phyloP scores from a whole-genome alignment of 768 basidiomycete genomes.

The Mycena maculata region DNA sequence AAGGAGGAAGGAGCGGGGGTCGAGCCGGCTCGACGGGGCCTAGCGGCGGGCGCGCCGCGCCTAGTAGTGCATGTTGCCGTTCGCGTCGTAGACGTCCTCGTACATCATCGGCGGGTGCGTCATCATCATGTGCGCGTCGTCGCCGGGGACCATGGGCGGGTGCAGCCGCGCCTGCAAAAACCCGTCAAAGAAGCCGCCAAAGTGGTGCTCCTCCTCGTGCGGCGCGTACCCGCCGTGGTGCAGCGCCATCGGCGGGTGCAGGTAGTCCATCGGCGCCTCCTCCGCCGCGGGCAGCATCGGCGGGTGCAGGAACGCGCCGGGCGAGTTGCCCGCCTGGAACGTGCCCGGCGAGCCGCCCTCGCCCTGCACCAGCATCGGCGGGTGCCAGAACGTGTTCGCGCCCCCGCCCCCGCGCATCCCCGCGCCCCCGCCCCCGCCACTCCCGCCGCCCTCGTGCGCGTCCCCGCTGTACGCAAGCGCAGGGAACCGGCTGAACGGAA shows the following conservation, averaged over 20 bases:
- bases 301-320: conserved; percentile 68
- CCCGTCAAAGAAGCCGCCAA: conserved; percentile 53
- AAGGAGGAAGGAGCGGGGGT: neutral
- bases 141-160: conserved; percentile 64
- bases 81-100: conserved; percentile 30
- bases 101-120: conserved; percentile 36
- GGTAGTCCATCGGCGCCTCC: conserved; percentile 78
- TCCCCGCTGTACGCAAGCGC: conserved; percentile 41
- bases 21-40: conserved; percentile 28
- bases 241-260: conserved; percentile 68
- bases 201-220: conserved; percentile 74
- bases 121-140: conserved; percentile 42
- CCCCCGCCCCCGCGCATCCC: conserved; percentile 56
- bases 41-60: too few species aligned
- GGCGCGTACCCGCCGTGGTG: conserved; percentile 35
- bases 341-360: conserved; percentile 45
- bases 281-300: conserved; percentile 71
- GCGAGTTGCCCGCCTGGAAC: conserved; percentile 53
- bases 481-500: conserved; percentile 66
- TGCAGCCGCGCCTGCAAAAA: conserved; percentile 53
- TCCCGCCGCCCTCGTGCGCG: neutral
- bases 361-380: conserved; percentile 72
- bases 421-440: conserved; percentile 50
- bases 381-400: conserved; percentile 81
- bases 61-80: conserved; percentile 32